Conservation (phyloP, 371 early-diverging fungal genomes). For the Syncephalastrum contaminatum region DNA sequence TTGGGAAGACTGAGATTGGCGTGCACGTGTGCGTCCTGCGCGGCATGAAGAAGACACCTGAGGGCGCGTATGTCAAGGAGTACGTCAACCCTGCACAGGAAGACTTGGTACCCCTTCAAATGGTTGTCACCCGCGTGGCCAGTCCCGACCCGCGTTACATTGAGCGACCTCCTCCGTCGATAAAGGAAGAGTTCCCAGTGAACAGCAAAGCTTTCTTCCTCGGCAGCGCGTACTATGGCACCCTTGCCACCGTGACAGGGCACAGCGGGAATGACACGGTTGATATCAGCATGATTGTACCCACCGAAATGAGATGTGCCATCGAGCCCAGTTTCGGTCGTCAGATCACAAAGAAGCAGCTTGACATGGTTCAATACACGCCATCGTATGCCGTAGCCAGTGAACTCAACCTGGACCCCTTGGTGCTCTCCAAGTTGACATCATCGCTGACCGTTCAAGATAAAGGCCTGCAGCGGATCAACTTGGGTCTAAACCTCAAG, state of each 20-base stretch:
- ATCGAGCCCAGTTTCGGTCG: conserved; percentile 61
- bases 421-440: conserved; percentile 80
- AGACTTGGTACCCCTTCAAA: conserved; percentile 68
- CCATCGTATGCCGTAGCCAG: conserved; percentile 70
- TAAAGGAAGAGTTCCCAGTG: conserved; percentile 68
- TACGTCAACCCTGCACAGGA: conserved; percentile 69
- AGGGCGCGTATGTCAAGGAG: conserved; percentile 86
- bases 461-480: conserved; percentile 57
- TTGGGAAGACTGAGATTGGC: conserved; percentile 70
- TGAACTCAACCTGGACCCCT: conserved; percentile 54
- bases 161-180: conserved; percentile 54
- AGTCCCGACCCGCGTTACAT: conserved; percentile 74
- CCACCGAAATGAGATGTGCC: conserved; percentile 22
- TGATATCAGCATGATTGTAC: conserved; percentile 50
- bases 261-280: conserved; percentile 48
- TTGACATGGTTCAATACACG: conserved; percentile 47
- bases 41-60: conserved; percentile 68
- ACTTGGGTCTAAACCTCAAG: conserved; percentile 87
- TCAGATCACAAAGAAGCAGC: conserved; percentile 45
- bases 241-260: conserved; percentile 69
- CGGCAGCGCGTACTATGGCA: conserved; percentile 69
- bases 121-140: conserved; percentile 57
- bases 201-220: conserved; percentile 72
- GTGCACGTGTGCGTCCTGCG: conserved; percentile 71
- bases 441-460: conserved; percentile 73